Base-by-base conservation (phyloP, 371 early-diverging fungal genomes). In the Mucor ambiguus region DNA sequence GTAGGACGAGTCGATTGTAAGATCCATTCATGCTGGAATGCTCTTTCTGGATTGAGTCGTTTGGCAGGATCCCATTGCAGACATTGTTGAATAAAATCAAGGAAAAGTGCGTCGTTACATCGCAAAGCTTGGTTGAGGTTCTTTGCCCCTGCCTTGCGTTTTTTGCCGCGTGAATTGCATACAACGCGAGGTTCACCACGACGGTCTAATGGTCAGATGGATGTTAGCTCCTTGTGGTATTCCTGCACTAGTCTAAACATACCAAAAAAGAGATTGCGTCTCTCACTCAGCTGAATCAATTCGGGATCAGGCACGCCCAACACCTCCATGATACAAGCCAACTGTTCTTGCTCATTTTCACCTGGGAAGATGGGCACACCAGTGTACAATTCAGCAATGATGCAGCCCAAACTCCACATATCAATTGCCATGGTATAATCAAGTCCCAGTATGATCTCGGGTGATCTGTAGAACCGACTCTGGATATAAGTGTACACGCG, bases 341-440 rank as follows among this genome's bases (percentile, higher is more conserved):
- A 74, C 75, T 98, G 97, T 69, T 99, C 97, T 59, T 90, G 90
- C 75, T 99, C 98, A 69, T 95, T 94, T 73, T 96, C 96, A 11
- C 98, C 98, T 8, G 98, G 98, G 74, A 99, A 98, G 33, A 98
- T 74, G 30, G 98, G 99, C 62, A 93, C 88, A n/a, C 95, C 95
- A 10, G 93, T 92, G 61, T 92, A 87, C 29, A 99, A 85, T 74
- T 99, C 99, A 10, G 93, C 96, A 9, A 99, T 85, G 49, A 99
- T 99, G 76, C 99, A 99, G 4, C 99, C 99, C 41, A 99, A 79
- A 63, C 93, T 93, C 99, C 99, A 99, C 90, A 99, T 96, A 80
- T 99, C 99, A 68, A 99, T 96, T 5, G 95, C 88, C 72, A 87
- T 93, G 64, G 86, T 90, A 75, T 99, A 99, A 5, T 86, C 80